Evolutionary conservation across 176 grass and related monocot species (phyloP).

Genomic region (Panicum miliaceum): DNA sequence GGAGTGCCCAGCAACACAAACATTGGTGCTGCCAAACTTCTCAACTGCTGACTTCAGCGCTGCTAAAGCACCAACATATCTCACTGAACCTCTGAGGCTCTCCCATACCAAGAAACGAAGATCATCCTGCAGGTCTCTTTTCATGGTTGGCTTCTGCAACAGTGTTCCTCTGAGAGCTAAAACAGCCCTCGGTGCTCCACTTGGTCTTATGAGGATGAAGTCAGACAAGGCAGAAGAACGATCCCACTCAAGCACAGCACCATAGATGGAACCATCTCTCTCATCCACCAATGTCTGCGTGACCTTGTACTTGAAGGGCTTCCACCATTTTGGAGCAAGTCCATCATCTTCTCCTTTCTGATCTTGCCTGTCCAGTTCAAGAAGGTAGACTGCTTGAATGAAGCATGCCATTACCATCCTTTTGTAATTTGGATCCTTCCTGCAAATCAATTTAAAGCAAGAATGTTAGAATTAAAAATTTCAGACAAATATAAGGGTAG

Average conservation of each 20-base stretch:
- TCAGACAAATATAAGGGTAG: background rate
- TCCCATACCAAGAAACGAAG: conserved; percentile 85
- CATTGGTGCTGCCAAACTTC: conserved; percentile 64
- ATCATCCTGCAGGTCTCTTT: conserved; percentile 83
- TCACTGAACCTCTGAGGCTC: conserved; percentile 80
- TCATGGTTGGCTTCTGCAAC: conserved; percentile 71
- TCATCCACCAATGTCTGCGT: conserved; percentile 69
- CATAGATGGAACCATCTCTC: conserved; percentile 89
- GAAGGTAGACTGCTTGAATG: conserved; percentile 86
- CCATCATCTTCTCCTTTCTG: conserved; percentile 61
- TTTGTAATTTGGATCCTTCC: conserved; percentile 90
- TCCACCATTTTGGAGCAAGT: conserved; percentile 93
- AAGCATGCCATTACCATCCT: conserved; percentile 95
- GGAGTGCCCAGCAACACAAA: conserved; percentile 77
- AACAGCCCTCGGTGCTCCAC: conserved; percentile 70
- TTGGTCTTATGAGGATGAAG: conserved; percentile 71
- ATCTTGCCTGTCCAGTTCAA: conserved; percentile 89
- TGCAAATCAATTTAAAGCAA: conserved; percentile 59
- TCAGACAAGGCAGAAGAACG: conserved; percentile 76
- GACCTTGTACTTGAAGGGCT: conserved; percentile 90
- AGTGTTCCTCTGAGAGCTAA: conserved; percentile 84
- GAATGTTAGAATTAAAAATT: background rate
- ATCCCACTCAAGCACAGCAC: conserved; percentile 85
- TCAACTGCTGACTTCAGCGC: conserved; percentile 57
- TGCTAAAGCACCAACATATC: conserved; percentile 69